These are phyloP conservation scores for Fusarium guadeloupense DNA, from an alignment of 2,329 filamentous ascomycete genomes.

Conservation along the genomic window DNA sequence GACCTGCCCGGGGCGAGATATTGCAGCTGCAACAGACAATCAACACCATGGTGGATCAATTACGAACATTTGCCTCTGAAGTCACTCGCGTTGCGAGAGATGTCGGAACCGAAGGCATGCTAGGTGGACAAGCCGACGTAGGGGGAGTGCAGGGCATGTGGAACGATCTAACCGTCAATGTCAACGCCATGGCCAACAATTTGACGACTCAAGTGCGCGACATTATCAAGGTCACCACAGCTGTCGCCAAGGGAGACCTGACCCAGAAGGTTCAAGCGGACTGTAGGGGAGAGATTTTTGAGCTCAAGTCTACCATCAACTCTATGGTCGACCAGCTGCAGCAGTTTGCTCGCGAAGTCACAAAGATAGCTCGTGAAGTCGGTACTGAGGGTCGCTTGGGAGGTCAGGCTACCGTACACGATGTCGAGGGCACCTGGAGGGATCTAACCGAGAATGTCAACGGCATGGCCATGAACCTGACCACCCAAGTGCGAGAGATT, in stretches of 20 bases:
- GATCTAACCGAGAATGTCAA: slow-evolving; percentile 96
- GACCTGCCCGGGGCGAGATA: slow-evolving; percentile 83
- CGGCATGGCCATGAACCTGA: slow-evolving; percentile 98
- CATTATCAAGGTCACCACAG: slow-evolving; percentile 84
- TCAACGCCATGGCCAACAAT: slow-evolving; percentile 89
- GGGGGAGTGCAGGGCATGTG: slow-evolving; percentile 88
- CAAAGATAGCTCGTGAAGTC: slow-evolving; percentile 94
- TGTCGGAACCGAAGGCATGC: slow-evolving; percentile 84
- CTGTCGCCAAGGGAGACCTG: slow-evolving; percentile 83
- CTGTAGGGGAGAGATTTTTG: slow-evolving; percentile 89
- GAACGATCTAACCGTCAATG: slow-evolving; percentile 87
- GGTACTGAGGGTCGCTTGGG: slow-evolving; percentile 94
- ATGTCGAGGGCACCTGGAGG: slow-evolving; percentile 97
- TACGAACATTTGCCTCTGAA: slow-evolving; percentile 84
- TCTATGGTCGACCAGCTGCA: slow-evolving; percentile 98
- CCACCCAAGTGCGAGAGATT: slow-evolving; percentile 96
- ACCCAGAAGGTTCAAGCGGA: slow-evolving; percentile 96
- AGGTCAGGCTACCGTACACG: slow-evolving; percentile 93
- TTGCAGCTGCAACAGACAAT: slow-evolving; percentile 85
- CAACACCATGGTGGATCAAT: slow-evolving; percentile 89
- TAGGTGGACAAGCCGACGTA: slow-evolving; percentile 84
- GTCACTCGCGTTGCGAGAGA: slow-evolving; percentile 85
- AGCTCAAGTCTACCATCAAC: slow-evolving; percentile 98
- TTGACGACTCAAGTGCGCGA: slow-evolving; percentile 90
- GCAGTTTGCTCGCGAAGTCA: slow-evolving; percentile 96